phyloP scores from a whole-genome alignment of 2,329 filamentous ascomycete species.

The Furcasterigmium furcatum region DNA sequence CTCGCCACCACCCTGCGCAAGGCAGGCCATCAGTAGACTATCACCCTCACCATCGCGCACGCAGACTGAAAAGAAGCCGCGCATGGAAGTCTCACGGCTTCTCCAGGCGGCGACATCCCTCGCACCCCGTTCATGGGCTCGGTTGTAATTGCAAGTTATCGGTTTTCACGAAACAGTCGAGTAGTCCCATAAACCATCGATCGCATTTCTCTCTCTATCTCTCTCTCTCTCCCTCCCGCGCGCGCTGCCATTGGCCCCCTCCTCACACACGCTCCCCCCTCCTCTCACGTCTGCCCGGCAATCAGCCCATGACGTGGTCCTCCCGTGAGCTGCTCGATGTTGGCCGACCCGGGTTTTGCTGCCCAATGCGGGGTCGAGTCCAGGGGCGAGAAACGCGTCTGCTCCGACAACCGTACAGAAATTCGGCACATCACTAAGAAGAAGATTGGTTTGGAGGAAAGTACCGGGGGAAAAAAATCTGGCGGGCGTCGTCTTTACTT shows the following conservation, averaged over 20 bases:
- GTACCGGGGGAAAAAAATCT: too few relatives aligned
- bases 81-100: not conserved
- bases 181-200: constrained; percentile 1
- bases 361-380: too few relatives aligned
- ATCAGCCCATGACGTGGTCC: not conserved
- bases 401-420: too few relatives aligned
- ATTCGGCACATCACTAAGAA: too few relatives aligned
- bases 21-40: constrained; percentile 59
- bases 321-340: too few relatives aligned
- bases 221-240: not conserved
- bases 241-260: not conserved
- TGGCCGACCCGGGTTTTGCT: too few relatives aligned
- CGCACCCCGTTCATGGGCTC: not conserved
- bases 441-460: too few relatives aligned
- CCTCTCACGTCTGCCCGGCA: not conserved
- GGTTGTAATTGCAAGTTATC: constrained; percentile 1
- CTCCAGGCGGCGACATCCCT: not conserved
- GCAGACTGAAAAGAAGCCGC: constrained; percentile 22
- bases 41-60: constrained; percentile 5
- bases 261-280: not conserved
- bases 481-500: too few relatives aligned
- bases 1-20: constrained; percentile 81
- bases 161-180: constrained; percentile 1
- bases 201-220: not conserved
- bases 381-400: too few relatives aligned